These are phyloP conservation scores for Aspergillus taichungensis DNA, from an alignment of 495 filamentous ascomycete genomes.

Conservation along the genomic window DNA sequence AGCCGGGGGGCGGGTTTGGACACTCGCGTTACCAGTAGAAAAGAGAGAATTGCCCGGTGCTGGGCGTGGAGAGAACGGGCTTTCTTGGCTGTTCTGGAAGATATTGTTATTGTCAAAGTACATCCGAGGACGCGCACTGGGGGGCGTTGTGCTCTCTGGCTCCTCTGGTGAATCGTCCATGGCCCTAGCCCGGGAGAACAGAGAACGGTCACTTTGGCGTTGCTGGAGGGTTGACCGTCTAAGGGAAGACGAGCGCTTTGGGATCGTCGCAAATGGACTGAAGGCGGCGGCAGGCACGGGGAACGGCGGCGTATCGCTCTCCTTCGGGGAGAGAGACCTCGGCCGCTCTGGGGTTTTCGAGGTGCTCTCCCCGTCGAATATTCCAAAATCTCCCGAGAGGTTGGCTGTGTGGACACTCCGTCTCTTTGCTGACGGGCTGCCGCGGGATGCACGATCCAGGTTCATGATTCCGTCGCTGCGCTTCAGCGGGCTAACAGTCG, in stretches of 20 bases:
- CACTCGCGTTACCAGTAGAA: conserved; percentile 8
- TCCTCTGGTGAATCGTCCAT: conserved; percentile 24
- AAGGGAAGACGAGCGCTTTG: conserved; percentile 56
- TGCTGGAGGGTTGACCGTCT: conserved; percentile 84
- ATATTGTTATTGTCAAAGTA: conserved; percentile 65
- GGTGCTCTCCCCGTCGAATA: conserved; percentile 50
- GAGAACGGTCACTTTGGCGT: conserved; percentile 56
- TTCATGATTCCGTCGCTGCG: conserved; percentile 86
- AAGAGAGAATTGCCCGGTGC: conserved; percentile 27
- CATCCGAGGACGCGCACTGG: conserved; percentile 54
- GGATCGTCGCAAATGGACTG: conserved; percentile 36
- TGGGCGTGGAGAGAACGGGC: conserved; percentile 46
- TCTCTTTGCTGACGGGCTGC: conserved; percentile 79
- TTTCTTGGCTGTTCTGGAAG: conserved; percentile 51
- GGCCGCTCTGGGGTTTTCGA: conserved; percentile 13
- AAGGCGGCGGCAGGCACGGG: conserved; percentile 22
- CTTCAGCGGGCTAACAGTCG: conserved; percentile 81
- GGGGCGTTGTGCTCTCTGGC: conserved; percentile 22
- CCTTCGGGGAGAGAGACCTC: conserved; percentile 16
- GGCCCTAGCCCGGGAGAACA: conserved; percentile 41
- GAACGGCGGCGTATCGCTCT: conserved; percentile 18
- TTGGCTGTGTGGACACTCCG: conserved; percentile 67
- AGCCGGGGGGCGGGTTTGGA: conserved; percentile 32
- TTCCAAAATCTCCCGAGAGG: conserved; percentile 53
- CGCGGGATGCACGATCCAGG: conserved; percentile 64